These are phyloP conservation scores for Melampsora americana DNA, from an alignment of 1,284 basidiomycete genomes.

Conservation along the genomic window DNA sequence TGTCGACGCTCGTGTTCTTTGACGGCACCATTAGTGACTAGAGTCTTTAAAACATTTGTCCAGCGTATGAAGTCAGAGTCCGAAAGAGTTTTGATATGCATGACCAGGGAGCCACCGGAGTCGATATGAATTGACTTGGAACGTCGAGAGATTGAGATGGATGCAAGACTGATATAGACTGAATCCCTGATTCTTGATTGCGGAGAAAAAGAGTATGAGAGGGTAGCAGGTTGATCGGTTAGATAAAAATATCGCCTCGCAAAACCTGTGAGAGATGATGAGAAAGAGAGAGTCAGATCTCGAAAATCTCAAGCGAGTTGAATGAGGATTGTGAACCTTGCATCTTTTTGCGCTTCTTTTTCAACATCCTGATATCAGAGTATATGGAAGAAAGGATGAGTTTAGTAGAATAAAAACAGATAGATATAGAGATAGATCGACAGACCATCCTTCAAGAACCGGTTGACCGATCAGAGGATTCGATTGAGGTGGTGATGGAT, in stretches of 20 bases:
- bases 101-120: slow-evolving; percentile 41
- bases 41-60: slow-evolving; percentile 28
- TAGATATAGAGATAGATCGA: background rate
- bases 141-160: slow-evolving; percentile 40
- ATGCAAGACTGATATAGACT: slow-evolving; percentile 34
- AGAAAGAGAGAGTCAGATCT: background rate
- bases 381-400: background rate
- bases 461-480: slow-evolving; percentile 29
- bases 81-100: slow-evolving; percentile 42
- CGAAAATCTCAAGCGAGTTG: no score
- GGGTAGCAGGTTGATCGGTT: slow-evolving; percentile 27
- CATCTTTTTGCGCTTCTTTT: slow-evolving; percentile 44
- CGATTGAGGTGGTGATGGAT: background rate
- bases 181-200: slow-evolving; percentile 42
- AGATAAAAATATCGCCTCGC: slow-evolving; percentile 42
- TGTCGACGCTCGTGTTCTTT: slow-evolving; percentile 20
- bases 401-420: background rate
- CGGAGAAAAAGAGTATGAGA: slow-evolving; percentile 43
- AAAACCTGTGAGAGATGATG: slow-evolving; percentile 7
- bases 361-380: slow-evolving; percentile 35
- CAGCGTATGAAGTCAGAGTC: slow-evolving; percentile 32
- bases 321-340: slow-evolving; percentile 7
- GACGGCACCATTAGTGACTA: slow-evolving; percentile 15
- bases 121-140: slow-evolving; percentile 41
- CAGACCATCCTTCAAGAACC: slow-evolving; percentile 43